Base-by-base conservation (phyloP, 2,329 filamentous ascomycete species). In the Aspergillus sp. region DNA sequence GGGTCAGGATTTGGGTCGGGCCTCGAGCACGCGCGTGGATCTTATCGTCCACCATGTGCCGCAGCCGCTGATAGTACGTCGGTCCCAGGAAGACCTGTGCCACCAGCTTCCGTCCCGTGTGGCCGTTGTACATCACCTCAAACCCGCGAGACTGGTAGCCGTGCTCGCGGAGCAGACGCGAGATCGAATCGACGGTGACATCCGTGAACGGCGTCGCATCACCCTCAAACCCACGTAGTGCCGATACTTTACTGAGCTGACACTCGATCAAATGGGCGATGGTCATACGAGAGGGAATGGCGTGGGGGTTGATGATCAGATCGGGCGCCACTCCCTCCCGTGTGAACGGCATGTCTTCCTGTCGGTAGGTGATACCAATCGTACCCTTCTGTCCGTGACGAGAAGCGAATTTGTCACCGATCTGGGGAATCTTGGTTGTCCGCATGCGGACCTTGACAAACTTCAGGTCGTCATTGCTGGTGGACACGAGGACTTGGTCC, bases 201-300 rank as follows among this genome's bases (percentile, higher is more conserved):
- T 96, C 93, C 9, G 94, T 97, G 71, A 99, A 99, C 0, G 95
- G 94, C 0, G 94, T 99, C 1, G 94, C 94, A 66, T 99, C 95
- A 64, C 94, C 95, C 76, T 99, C 94, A 73, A 91, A 89, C 41
- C 94, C 95, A 73, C 92, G 89, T 19, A 99, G 81, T 2, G 94
- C 89, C 1, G 91, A 90, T 33, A 99, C 94, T 73, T 99, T 99
- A 71, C 90, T 95, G 51, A 99, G 83, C 62, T 97, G 82, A 82
- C 94, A 99, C 79, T 99, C 94, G 71, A 99, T 95, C 83, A 99
- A 92, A 81, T 99, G 94, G 65, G 94, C 94, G 85, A 99, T 99
- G 2, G 95, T 99, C 94, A 99, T 99, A 84, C 94, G 94, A 50
- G 94, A 99, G 0, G 94, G 94, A 82, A 99, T 99, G 69, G 94